A percentile compares a stretch with the other conserved stretches of the same genome.
Evolutionary conservation across 495 filamentous ascomycete genomes (phyloP).

Genomic region (Xylaria grammica): DNA sequence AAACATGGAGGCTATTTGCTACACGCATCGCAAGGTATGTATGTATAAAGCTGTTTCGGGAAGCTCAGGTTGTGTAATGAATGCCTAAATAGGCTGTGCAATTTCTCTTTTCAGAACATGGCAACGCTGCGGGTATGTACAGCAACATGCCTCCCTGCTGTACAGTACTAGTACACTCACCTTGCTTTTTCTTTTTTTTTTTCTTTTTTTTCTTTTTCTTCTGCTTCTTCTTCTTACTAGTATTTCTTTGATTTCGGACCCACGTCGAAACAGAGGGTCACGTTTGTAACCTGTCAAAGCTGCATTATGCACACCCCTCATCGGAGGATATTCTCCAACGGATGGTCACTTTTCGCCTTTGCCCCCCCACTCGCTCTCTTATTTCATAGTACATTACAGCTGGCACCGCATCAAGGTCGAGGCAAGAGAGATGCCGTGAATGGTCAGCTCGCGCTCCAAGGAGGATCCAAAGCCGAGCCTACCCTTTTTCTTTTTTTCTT

Average conservation of each 20-base stretch:
- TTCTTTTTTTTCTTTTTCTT: conserved; percentile 9
- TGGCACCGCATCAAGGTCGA: conserved; percentile 9
- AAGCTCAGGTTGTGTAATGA: background rate
- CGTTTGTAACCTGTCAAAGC: conserved; percentile 24
- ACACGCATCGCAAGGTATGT: background rate
- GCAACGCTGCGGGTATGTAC: background rate
- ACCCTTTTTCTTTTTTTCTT: conserved; percentile 3
- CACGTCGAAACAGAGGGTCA: conserved; percentile 13
- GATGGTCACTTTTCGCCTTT: conserved; percentile 30
- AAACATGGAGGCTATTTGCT: too few relatives aligned
- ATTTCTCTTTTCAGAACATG: conserved; percentile 10
- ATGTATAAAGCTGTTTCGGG: background rate
- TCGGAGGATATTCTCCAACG: conserved; percentile 38
- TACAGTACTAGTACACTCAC: background rate
- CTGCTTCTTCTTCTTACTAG: background rate
- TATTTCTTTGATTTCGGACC: too few relatives aligned
- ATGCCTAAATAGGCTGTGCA: background rate
- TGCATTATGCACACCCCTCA: conserved; percentile 32
- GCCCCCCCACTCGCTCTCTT: conserved; percentile 3
- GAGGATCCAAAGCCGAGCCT: conserved; percentile 13
- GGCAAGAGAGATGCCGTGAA: background rate
- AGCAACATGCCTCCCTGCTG: conserved; percentile 1
- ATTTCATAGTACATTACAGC: conserved; percentile 5
- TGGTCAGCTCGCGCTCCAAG: conserved; percentile 14
- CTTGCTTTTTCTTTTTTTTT: conserved; percentile 8